phyloP scores from a whole-genome alignment of 2,329 filamentous ascomycete species.

The Pseudodiploospora longispora region DNA sequence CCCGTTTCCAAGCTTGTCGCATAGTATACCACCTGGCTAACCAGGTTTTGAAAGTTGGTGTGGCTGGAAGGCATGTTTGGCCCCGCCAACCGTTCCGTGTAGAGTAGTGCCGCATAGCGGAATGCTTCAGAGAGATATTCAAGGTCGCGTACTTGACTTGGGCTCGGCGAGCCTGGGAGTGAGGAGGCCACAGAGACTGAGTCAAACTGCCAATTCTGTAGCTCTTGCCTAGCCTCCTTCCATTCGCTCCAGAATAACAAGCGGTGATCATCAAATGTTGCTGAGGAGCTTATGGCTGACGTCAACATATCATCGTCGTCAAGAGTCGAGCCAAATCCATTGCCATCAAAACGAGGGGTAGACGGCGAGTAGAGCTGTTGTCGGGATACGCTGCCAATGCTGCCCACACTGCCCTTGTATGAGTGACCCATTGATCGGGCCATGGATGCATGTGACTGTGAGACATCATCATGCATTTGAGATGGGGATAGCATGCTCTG shows the following conservation, averaged over 20 bases:
- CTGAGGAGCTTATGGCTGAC: conserved; percentile 32
- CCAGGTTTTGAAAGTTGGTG: conserved; percentile 73
- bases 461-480: conserved; percentile 9
- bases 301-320: conserved; percentile 46
- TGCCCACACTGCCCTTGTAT: conserved; percentile 29
- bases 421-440: conserved; percentile 34
- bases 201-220: conserved; percentile 77
- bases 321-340: conserved; percentile 51
- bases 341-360: conserved; percentile 56
- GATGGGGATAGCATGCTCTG: conserved; percentile 23
- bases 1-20: conserved; percentile 69
- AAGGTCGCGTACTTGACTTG: conserved; percentile 63
- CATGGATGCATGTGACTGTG: conserved; percentile 30
- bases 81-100: conserved; percentile 78
- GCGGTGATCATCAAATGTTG: conserved; percentile 49
- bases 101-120: conserved; percentile 80
- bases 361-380: conserved; percentile 31
- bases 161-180: conserved; percentile 41
- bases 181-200: conserved; percentile 41
- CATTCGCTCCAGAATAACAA: conserved; percentile 78
- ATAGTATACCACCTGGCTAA: conserved; percentile 75
- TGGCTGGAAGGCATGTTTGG: conserved; percentile 65
- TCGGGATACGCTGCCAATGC: conserved; percentile 11
- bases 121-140: conserved; percentile 83
- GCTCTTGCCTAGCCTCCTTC: conserved; percentile 66